Evolutionary conservation across 495 filamentous ascomycete species (phyloP), one percentile per base, ranked within the genome.

Genomic region (Cenococcum geophilum): DNA sequence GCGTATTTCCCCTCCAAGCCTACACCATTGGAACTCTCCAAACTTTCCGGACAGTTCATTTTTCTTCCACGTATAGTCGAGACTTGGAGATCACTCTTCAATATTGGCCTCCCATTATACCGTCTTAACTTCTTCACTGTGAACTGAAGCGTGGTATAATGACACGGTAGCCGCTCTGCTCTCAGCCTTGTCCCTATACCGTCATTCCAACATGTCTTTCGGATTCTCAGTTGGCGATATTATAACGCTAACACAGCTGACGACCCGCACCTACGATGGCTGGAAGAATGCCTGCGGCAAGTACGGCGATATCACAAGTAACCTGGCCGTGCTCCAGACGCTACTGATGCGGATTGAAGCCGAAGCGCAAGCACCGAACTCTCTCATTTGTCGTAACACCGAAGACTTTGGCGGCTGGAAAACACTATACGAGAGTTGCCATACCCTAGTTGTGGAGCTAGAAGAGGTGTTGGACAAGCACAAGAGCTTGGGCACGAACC

Each of bases 241-340:
- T 16, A 18, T 50, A 25, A n/a, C 45, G 4, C 4, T 59, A 3
- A 48, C 45, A 22, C 37, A 59, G 45, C 18, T 52, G 20, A 53
- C 40, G 6, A 52, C 20, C 14, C 20, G 35, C 23, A 34, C 25
- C 3, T 59, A 59, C 40, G n/a, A 53, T 16, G 40, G 40, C 40
- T 59, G 57, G 57, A 55, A 52, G 22, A 52, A 59, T 32, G 57
- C 57, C 23, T 59, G 57, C 40, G 45, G 57, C 37, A 21, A 59
- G 22, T 52, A 59, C 22, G 23, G 43, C 21, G 25, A 42, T 52
- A 55, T 59, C 37, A 59, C 57, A 18, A 8, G 10, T 34, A 21
- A 59, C 16, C 40, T 59, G 20, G 40, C 23, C 40, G 27, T 52
- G 14, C 45, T 59, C 25, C 45, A 25, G 16, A 52, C 20, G n/a